Evolutionary conservation across 768 basidiomycete genomes (phyloP).

Genomic region (Trichaptum fuscoviolaceum): DNA sequence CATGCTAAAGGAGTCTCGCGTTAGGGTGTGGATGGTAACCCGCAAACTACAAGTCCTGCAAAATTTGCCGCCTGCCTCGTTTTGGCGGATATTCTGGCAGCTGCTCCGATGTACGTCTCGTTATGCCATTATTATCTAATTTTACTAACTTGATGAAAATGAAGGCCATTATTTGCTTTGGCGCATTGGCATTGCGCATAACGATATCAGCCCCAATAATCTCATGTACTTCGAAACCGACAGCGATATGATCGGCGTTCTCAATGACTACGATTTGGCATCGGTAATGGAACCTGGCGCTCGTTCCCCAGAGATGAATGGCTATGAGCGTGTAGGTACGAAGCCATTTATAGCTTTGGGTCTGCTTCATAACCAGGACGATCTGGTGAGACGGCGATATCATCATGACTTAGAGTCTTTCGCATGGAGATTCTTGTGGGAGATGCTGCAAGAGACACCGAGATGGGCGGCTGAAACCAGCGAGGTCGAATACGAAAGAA

Average conservation of each 20-base stretch:
- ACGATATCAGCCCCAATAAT: conserved; percentile 15
- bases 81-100: not conserved
- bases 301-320: not conserved
- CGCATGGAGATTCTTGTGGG: conserved; percentile 23
- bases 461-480: not conserved
- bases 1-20: not conserved
- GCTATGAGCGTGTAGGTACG: conserved; percentile 17
- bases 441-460: not conserved
- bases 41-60: not conserved
- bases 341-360: conserved; percentile 16
- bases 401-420: conserved; percentile 8
- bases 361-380: not conserved
- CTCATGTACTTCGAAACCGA: conserved; percentile 14
- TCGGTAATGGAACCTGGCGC: not conserved
- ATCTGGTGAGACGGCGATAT: not conserved
- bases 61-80: not conserved
- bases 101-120: not conserved
- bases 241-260: conserved; percentile 11
- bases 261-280: conserved; percentile 12
- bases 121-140: not conserved
- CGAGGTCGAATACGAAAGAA: not conserved
- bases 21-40: not conserved
- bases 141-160: not conserved
- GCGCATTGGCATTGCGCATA: conserved; percentile 11
- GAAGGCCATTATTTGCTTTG: not conserved